Evolutionary conservation across 2,329 filamentous ascomycete species (phyloP).

Genomic region (Colletotrichum lentis): DNA sequence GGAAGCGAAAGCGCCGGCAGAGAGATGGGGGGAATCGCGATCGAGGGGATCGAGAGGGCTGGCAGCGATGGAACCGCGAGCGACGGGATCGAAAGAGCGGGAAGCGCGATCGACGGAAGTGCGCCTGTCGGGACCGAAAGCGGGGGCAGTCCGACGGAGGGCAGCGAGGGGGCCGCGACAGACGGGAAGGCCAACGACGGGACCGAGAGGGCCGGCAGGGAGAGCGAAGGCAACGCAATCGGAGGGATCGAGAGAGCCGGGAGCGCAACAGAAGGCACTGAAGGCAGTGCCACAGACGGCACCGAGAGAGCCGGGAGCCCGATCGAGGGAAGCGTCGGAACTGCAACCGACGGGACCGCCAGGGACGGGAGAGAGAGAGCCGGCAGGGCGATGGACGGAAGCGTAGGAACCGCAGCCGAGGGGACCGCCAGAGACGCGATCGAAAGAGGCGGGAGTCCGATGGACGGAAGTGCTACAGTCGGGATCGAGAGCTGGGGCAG

Average conservation of each 20-base stretch:
- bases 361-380: background rate
- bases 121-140: background rate
- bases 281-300: background rate
- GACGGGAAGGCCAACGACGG: background rate
- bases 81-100: background rate
- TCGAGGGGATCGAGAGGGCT: background rate
- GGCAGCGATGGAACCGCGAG: background rate
- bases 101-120: background rate
- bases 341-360: background rate
- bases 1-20: background rate
- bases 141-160: background rate
- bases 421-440: background rate
- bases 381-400: background rate
- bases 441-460: background rate
- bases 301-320: background rate
- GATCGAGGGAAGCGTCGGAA: background rate
- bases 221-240: background rate
- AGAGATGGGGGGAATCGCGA: background rate
- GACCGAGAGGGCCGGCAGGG: background rate
- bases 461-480: background rate
- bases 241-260: background rate
- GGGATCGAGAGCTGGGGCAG: background rate
- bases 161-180: background rate
- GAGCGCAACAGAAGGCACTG: background rate
- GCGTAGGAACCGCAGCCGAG: background rate